Conservation (phyloP, 2,329 filamentous ascomycete genomes). For the Rhynchosporium secalis region DNA sequence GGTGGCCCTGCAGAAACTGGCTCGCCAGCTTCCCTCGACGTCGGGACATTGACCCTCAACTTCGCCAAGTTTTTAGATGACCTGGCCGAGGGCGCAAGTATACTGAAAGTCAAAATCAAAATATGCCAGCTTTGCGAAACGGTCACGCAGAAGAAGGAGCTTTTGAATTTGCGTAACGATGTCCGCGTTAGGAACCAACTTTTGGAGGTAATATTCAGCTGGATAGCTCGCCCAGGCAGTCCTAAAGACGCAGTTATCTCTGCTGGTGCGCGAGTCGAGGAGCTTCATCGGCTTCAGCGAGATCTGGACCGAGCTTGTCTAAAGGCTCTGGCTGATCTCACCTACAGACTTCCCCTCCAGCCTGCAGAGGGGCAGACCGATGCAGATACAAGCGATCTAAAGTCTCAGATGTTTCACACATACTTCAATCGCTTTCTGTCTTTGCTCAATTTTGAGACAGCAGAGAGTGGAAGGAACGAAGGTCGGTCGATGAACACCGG, state of each 20-base stretch:
- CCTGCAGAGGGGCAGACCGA: conserved; percentile 65
- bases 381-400: conserved; percentile 65
- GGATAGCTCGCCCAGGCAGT: conserved; percentile 63
- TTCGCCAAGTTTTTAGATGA: conserved; percentile 67
- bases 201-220: conserved; percentile 66
- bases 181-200: conserved; percentile 68
- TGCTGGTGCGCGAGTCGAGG: conserved; percentile 53
- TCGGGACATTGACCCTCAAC: conserved; percentile 63
- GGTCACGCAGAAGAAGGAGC: conserved; percentile 65
- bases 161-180: conserved; percentile 67
- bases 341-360: conserved; percentile 65
- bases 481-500: conserved; percentile 41
- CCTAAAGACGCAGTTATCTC: conserved; percentile 47
- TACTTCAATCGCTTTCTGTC: conserved; percentile 72
- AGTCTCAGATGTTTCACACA: conserved; percentile 69
- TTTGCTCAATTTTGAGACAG: conserved; percentile 59
- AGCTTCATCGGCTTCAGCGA: conserved; percentile 57
- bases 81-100: conserved; percentile 54
- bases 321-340: conserved; percentile 63
- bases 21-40: conserved; percentile 61
- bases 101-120: conserved; percentile 65
- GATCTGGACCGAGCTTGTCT: conserved; percentile 68
- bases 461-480: conserved; percentile 48
- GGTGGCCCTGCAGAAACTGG: conserved; percentile 63
- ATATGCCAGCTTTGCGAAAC: conserved; percentile 67